Conservation (phyloP, 1,284 basidiomycete species). For the Ceratobasidium theobromae region DNA sequence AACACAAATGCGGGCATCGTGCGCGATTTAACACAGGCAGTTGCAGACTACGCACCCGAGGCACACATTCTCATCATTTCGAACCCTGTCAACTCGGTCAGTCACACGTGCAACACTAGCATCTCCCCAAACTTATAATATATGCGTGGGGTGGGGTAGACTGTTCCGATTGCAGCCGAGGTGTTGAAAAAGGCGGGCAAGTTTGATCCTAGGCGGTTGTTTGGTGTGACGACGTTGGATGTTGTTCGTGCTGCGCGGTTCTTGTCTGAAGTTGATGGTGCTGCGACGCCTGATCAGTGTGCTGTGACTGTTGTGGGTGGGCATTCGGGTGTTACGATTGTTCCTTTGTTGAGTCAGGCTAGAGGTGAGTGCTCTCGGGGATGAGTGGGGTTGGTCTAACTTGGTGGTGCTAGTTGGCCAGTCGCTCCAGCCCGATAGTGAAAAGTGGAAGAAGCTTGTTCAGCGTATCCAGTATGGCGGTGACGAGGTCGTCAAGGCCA, state of each 20-base stretch:
- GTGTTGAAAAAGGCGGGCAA: constrained; percentile 92
- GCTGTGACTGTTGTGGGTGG: constrained; percentile 91
- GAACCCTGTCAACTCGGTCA: constrained; percentile 83
- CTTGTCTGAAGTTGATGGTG: constrained; percentile 68
- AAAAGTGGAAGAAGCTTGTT: constrained; percentile 68
- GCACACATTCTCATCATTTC: constrained; percentile 96
- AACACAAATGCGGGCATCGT: constrained; percentile 97
- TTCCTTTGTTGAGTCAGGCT: constrained; percentile 89
- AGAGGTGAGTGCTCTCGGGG: constrained; percentile 36
- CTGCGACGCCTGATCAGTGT: constrained; percentile 66
- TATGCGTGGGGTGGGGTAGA: not conserved
- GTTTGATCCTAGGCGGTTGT: constrained; percentile 77
- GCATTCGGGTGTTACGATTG: constrained; percentile 95
- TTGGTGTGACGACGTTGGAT: constrained; percentile 94
- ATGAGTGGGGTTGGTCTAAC: not conserved
- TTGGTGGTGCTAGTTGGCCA: constrained; percentile 54
- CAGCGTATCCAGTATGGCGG: constrained; percentile 91
- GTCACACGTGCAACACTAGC: too few relatives aligned
- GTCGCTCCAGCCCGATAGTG: constrained; percentile 59
- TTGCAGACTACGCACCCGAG: constrained; percentile 84
- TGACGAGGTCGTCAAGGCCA: constrained; percentile 88
- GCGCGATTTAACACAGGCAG: constrained; percentile 88
- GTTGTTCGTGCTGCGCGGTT: constrained; percentile 95
- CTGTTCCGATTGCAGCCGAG: constrained; percentile 95
- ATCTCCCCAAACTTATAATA: not conserved